Evolutionary conservation across 306 rosid genomes (phyloP).

Genomic region (Datisca glomerata): DNA sequence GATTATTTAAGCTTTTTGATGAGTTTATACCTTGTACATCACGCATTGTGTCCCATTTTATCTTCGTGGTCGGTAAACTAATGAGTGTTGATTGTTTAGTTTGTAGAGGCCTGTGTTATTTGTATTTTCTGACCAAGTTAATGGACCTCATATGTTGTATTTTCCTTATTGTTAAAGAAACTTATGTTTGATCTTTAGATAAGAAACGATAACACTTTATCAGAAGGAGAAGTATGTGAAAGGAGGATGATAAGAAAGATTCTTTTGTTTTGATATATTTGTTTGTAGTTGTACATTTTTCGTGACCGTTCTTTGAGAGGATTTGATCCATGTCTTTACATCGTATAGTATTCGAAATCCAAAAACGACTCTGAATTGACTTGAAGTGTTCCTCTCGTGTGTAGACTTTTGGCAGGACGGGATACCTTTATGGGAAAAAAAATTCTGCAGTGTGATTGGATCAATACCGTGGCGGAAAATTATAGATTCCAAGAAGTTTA

Average conservation of each 20-base stretch:
- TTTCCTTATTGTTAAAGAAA: too few relatives aligned
- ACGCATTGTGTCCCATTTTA: too few relatives aligned
- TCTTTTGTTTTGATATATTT: not conserved
- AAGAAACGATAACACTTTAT: not conserved
- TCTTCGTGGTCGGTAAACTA: too few relatives aligned
- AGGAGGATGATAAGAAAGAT: not conserved
- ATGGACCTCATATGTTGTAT: too few relatives aligned
- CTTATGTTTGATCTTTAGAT: too few relatives aligned
- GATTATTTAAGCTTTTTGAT: too few relatives aligned
- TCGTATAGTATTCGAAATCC: not conserved
- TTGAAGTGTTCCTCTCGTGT: not conserved
- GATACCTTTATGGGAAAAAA: conserved; percentile 87
- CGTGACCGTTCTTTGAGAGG: not conserved
- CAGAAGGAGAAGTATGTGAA: not conserved
- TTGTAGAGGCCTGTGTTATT: too few relatives aligned
- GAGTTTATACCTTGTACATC: too few relatives aligned
- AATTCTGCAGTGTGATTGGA: conserved; percentile 47
- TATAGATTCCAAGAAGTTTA: conserved; percentile 36
- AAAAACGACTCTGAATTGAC: conserved; percentile 1
- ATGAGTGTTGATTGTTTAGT: too few relatives aligned
- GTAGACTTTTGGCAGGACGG: conserved; percentile 48
- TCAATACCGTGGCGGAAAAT: conserved; percentile 73
- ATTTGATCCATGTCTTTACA: not conserved
- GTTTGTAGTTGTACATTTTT: not conserved
- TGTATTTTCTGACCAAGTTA: too few relatives aligned